Evolutionary conservation across 805 yeast genomes (phyloP).

Genomic region (Pichia ethanolica): DNA sequence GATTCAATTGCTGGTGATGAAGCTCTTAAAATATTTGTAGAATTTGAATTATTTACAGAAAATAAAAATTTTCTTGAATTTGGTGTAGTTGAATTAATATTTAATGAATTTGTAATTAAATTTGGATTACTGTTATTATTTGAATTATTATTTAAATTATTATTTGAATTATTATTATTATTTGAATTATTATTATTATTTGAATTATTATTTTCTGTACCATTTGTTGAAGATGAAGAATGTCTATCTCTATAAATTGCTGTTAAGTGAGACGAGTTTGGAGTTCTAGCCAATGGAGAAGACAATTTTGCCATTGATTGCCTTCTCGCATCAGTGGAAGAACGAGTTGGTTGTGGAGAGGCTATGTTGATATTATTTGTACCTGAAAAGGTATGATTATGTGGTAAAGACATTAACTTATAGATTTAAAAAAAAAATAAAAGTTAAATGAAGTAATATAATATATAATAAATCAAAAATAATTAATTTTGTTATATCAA

Average conservation of each 20-base stretch:
- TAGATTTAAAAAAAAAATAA: no score
- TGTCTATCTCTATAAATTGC: conserved; percentile 11
- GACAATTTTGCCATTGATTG: conserved; percentile 29
- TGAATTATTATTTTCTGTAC: neutral
- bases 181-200: conserved; percentile 1
- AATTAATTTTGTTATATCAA: no score
- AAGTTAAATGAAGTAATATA: no score
- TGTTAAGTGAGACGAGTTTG: conserved; percentile 7
- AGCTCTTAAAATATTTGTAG: neutral
- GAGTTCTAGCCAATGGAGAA: conserved; percentile 21
- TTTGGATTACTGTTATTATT: neutral
- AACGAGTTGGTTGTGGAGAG: neutral
- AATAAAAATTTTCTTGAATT: conserved; percentile 1
- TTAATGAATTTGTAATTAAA: neutral
- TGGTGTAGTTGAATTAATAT: neutral
- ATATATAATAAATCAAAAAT: no score
- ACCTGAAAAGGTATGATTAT: neutral
- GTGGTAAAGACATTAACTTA: neutral
- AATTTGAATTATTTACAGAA: neutral
- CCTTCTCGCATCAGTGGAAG: conserved; percentile 18
- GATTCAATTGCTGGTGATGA: conserved; percentile 19
- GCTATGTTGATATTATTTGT: neutral
- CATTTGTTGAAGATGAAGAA: conserved; percentile 19
- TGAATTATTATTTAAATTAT: conserved; percentile 1
- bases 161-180: neutral